Evolutionary conservation across 306 rosid genomes (phyloP), one percentile per base, ranked within the genome.

Genomic region (Cyamopsis tetragonoloba): DNA sequence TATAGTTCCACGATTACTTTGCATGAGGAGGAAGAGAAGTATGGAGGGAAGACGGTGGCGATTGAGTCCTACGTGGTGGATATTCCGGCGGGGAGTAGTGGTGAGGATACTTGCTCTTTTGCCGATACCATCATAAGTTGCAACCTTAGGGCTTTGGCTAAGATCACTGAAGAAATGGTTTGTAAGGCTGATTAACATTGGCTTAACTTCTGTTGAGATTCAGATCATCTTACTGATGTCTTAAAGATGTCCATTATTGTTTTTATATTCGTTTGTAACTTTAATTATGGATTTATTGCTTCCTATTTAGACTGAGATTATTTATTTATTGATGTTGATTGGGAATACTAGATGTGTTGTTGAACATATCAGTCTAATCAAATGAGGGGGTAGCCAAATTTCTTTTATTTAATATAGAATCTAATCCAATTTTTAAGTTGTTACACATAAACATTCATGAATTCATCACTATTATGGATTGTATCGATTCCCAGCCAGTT

Each of bases 1-100:
- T 90, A 87, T 46, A 66, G 82, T 2, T 85, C 91, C 1, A 82
- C 87, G 0, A 83, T 80, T 8, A 73, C 83, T 2, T 41, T 85
- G 64, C 89, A 90, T 48, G 74, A 8, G 41, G 82, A 61, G 65
- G 85, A 63, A 19, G 84, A 68, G 22, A 65, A 7, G 0, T 27
- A 10, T 3, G 76, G 66, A 1, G 70, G 38, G 10, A 68, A 31
- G 47, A 80, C 88, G 4, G 80, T 85, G 63, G 95, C 77, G 54
- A 41, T 82, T 8, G 87, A 90, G 75, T 90, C 96, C 0, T 90
- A 83, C 8, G 81, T 73, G 68, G 91, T 87, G 72, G 96, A 90
- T 73, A 46, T 85, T 66, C 91, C 89, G 0, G 60, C 30, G 0
- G 87, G 87, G 5, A 87, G 75, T 18, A 82, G 59, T 7, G 35